phyloP scores from a whole-genome alignment of 2,329 filamentous ascomycete species.

The Rutstroemia sp. region DNA sequence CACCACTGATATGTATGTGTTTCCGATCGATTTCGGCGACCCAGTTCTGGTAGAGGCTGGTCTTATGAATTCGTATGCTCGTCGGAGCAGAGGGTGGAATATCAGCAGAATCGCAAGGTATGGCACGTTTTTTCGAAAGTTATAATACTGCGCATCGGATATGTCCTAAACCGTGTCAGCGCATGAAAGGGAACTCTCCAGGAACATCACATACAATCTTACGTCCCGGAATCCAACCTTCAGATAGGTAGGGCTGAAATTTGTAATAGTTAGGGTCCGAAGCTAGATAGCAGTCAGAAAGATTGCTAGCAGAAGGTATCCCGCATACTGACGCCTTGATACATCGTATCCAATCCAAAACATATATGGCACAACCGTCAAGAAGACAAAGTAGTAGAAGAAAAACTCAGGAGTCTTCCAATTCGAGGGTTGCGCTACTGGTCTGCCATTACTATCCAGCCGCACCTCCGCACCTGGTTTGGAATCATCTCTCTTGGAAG shows the following conservation, averaged over 20 bases:
- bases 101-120: conserved; percentile 67
- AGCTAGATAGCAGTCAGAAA: conserved; percentile 41
- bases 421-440: conserved; percentile 54
- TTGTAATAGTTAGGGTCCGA: conserved; percentile 74
- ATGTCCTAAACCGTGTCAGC: conserved; percentile 54
- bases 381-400: conserved; percentile 66
- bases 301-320: background rate
- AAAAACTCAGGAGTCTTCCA: conserved; percentile 86
- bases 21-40: conserved; percentile 24
- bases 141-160: conserved; percentile 79
- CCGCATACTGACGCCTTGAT: conserved; percentile 61
- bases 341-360: conserved; percentile 84
- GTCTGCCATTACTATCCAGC: conserved; percentile 35
- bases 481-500: conserved; percentile 23
- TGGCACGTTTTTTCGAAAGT: conserved; percentile 80
- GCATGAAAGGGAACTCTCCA: background rate
- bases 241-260: conserved; percentile 62
- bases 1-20: conserved; percentile 33
- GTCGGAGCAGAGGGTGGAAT: conserved; percentile 73
- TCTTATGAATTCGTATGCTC: conserved; percentile 52
- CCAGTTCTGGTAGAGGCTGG: conserved; percentile 16
- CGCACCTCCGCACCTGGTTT: conserved; percentile 24
- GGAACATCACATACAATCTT: conserved; percentile 58
- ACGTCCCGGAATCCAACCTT: conserved; percentile 87
- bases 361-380: conserved; percentile 69